Evolutionary conservation across 164 flowering plant species (phyloP), one percentile per base, ranked within the genome.

Genomic region (Brasenia schreberi): DNA sequence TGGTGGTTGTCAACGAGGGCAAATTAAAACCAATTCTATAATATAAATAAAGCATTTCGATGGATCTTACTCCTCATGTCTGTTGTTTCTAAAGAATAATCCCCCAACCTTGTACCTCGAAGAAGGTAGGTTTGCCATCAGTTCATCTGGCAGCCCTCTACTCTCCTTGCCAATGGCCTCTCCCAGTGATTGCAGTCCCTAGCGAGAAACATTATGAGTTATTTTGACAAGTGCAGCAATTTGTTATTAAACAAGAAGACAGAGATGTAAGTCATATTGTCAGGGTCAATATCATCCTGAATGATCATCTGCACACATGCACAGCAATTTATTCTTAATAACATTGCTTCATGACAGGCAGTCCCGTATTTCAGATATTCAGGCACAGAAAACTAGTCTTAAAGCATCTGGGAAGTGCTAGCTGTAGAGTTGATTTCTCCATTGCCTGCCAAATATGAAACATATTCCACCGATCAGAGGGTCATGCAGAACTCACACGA

Each of bases 141-240:
- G 65, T 73, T 81, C 84, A 7, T 81, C 79, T 5, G 79, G 72
- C 66, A 81, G 66, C 56, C 84, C 84, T 71, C 68, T 67, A 65
- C 73, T 75, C 69, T 75, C 68, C 52, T 67, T 73, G 64, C 84
- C 84, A 65, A 78, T 62, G 52, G 72, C 45, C 61, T 81, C 81
- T 60, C 78, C 78, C 7, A 78, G 66, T 49, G 81, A 71, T 60
- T 74, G 81, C 78, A 76, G 71, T 71, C 78, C 70, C 84, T 81
- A 74, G 19, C n/a, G 16, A 9, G 12, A 49, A 9, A 49, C 16
- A 49, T 49, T 9, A 44, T 44, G 16, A 49, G 56, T 14, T 49
- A 49, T 49, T 49, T 49, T 49, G 56, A 14, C 12, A 49, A 49
- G 56, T 9, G 16, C 56, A 49, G 56, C 56, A 49, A 49, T 49